These are phyloP conservation scores for Geotrichum australiense DNA, from an alignment of 1,139 yeast species.

Conservation along the genomic window DNA sequence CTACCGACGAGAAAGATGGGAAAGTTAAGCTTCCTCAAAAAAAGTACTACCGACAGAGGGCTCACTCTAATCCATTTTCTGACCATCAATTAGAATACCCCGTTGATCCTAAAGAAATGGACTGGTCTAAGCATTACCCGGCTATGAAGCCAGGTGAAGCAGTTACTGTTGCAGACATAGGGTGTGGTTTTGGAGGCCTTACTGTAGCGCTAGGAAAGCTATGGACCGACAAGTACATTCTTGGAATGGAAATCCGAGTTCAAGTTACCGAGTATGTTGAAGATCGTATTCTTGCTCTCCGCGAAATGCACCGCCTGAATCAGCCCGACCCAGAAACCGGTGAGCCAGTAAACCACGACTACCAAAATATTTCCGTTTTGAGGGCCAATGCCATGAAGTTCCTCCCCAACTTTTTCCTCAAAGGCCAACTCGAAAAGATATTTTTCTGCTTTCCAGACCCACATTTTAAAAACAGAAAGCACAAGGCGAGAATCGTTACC, in stretches of 20 bases:
- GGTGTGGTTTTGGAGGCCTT: constrained; percentile 97
- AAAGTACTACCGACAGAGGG: constrained; percentile 92
- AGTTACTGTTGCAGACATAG: constrained; percentile 92
- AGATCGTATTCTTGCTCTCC: constrained; percentile 83
- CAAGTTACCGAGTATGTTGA: constrained; percentile 97
- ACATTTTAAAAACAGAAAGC: constrained; percentile 94
- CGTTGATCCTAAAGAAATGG: constrained; percentile 68
- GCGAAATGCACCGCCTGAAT: constrained; percentile 44
- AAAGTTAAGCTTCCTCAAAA: constrained; percentile 37
- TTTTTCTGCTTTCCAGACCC: constrained; percentile 99
- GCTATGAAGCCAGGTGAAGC: constrained; percentile 24
- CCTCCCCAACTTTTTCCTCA: constrained; percentile 82
- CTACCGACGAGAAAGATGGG: constrained; percentile 24
- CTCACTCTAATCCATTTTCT: constrained; percentile 95
- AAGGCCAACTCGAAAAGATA: constrained; percentile 71
- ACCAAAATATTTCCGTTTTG: constrained; percentile 79
- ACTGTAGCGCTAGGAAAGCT: constrained; percentile 71
- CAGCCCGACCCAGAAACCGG: too few species aligned
- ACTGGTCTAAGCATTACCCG: constrained; percentile 78
- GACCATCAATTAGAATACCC: constrained; percentile 94
- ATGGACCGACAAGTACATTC: constrained; percentile 63
- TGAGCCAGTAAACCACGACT: constrained; percentile 39
- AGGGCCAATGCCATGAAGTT: constrained; percentile 98
- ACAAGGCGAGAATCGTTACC: constrained; percentile 93
- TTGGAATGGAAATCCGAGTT: constrained; percentile 96